Base-by-base conservation (phyloP, 2,329 filamentous ascomycete genomes). In the Penicillium sp. region DNA sequence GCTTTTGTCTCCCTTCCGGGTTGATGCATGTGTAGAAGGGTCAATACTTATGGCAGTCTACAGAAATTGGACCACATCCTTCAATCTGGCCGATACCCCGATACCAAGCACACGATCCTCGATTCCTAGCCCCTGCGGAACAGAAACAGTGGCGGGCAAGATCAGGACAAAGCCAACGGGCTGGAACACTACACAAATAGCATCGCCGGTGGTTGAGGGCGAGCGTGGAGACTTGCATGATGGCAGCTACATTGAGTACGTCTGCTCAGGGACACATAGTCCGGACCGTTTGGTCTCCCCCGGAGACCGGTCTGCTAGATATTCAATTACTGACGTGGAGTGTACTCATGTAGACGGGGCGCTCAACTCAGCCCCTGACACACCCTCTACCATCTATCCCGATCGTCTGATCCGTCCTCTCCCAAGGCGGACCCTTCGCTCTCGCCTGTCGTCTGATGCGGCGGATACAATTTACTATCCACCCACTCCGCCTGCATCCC, bases 371-470 rank as follows among this genome's bases (percentile, higher is more conserved):
- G 74, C 75, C 66, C 76, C 78, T 63, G 91, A 96, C 79, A 88
- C 89, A 55, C 82, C 86, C 60, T 94, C 91, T 56, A 86, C 89
- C 56, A 81, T 91, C 67, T 96, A 90, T 71, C 91, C 91, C 62
- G 90, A 96, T 71, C 88, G 94, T 74, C 89, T 93, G 57, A 99
- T 99, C 71, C 88, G 92, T 70, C 94, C 94, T 53, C 79, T 99
- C 57, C 94, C 94, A 42, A 94, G 90, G 76, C 89, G 92, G 67
- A 88, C 90, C 61, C 83, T 99, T 51, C 90, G 92, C 66, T 92
- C 94, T 71, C 87, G 91, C 53, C 81, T 99, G 49, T 92, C 93
- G 31, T 88, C 90, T 56, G 91, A 96, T 72, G 87, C 90, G 65
- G 91, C 90, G 53, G 87, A 89, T 49, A 85, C 88, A 29, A 94